These are phyloP conservation scores for Friedmanniomyces simplex DNA, from an alignment of 495 filamentous ascomycete genomes.

Conservation along the genomic window DNA sequence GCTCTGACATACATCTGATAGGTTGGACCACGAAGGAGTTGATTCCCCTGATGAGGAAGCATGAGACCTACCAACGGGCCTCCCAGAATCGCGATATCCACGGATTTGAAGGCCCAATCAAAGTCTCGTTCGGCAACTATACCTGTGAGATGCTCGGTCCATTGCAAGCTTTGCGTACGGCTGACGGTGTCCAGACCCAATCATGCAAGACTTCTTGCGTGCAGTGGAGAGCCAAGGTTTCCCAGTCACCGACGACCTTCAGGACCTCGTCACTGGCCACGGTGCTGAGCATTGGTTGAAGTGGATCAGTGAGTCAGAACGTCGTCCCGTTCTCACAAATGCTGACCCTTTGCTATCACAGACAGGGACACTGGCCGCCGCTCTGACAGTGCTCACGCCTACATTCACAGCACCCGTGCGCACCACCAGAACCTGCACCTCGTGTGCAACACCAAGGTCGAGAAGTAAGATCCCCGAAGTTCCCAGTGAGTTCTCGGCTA, in stretches of 20 bases:
- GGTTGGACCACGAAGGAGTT: constrained; percentile 74
- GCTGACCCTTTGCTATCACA: constrained; percentile 18
- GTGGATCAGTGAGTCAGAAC: constrained; percentile 24
- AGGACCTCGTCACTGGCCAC: constrained; percentile 33
- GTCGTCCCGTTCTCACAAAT: background rate
- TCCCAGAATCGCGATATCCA: constrained; percentile 65
- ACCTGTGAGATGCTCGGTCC: no score
- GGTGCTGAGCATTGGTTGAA: constrained; percentile 36
- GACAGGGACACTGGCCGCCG: constrained; percentile 50
- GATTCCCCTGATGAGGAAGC: constrained; percentile 67
- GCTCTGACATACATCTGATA: background rate
- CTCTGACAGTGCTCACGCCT: constrained; percentile 57
- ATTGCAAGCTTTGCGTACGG: no score
- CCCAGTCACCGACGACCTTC: constrained; percentile 40
- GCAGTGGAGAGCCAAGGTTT: constrained; percentile 71
- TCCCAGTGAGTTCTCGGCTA: background rate
- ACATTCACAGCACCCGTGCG: constrained; percentile 32
- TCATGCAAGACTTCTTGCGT: constrained; percentile 67
- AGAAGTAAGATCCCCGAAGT: constrained; percentile 36
- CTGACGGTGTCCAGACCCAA: background rate
- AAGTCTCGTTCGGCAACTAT: constrained; percentile 65
- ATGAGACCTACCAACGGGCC: constrained; percentile 72
- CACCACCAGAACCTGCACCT: constrained; percentile 59
- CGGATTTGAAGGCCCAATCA: constrained; percentile 73
- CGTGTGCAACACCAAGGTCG: constrained; percentile 60